phyloP scores from a whole-genome alignment of 2,329 filamentous ascomycete species.

The Clarireedia sp. region DNA sequence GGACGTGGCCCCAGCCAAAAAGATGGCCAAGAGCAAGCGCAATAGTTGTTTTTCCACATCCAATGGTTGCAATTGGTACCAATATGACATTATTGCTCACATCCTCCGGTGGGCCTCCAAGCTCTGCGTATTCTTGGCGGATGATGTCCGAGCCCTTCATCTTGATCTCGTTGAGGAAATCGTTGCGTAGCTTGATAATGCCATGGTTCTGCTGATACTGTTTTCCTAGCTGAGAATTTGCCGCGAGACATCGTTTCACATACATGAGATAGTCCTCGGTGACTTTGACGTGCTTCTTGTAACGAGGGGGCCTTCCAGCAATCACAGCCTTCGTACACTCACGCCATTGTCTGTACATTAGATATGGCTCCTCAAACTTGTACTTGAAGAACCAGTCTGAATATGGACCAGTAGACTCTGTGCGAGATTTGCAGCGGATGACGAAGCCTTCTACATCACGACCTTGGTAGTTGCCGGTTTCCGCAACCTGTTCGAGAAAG shows the following conservation, averaged over 20 bases:
- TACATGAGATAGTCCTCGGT: conserved; percentile 87
- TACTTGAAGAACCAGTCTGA: conserved; percentile 99
- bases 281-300: conserved; percentile 80
- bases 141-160: conserved; percentile 86
- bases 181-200: conserved; percentile 84
- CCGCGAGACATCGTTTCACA: conserved; percentile 63
- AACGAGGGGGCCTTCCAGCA: conserved; percentile 60
- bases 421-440: conserved; percentile 69
- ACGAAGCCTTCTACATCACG: conserved; percentile 97
- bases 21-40: conserved; percentile 73
- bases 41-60: conserved; percentile 94
- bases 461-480: conserved; percentile 83
- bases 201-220: conserved; percentile 83
- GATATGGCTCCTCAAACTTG: conserved; percentile 97
- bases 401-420: conserved; percentile 47
- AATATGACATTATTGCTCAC: conserved; percentile 66
- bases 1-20: conserved; percentile 86
- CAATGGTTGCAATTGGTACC: conserved; percentile 87
- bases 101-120: conserved; percentile 41
- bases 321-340: conserved; percentile 94
- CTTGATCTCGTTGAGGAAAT: conserved; percentile 76
- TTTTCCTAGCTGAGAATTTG: conserved; percentile 59
- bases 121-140: conserved; percentile 54
- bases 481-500: conserved; percentile 78
- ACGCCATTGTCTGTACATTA: conserved; percentile 98